Evolutionary conservation across 768 basidiomycete species (phyloP).

Genomic region (Candolleomyces efflorescens): DNA sequence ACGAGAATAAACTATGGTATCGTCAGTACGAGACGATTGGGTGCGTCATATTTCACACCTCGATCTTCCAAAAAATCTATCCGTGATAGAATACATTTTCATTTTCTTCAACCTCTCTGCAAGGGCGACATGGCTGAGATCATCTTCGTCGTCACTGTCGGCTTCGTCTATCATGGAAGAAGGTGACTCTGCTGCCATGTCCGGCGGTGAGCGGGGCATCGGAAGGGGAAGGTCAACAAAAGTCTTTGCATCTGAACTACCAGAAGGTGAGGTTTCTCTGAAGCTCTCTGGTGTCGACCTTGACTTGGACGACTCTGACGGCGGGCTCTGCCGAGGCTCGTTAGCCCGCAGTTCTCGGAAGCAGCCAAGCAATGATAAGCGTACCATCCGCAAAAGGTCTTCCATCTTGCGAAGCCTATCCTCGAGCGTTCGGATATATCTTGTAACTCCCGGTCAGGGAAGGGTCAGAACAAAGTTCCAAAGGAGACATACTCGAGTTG

Average conservation of each 20-base stretch:
- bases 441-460: background rate
- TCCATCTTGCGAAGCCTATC: slow-evolving; percentile 26
- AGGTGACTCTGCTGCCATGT: slow-evolving; percentile 8
- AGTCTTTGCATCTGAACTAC: slow-evolving; percentile 1
- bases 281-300: slow-evolving; percentile 6
- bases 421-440: slow-evolving; percentile 28
- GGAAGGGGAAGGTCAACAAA: slow-evolving; percentile 15
- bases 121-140: slow-evolving; percentile 26
- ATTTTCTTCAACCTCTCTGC: slow-evolving; percentile 27
- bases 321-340: slow-evolving; percentile 21
- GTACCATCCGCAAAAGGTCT: slow-evolving; percentile 21
- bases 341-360: background rate
- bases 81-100: slow-evolving; percentile 23
- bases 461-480: background rate
- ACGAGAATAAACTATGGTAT: slow-evolving; percentile 34
- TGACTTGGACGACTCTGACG: slow-evolving; percentile 5
- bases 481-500: slow-evolving; percentile 26
- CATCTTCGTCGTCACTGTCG: slow-evolving; percentile 23
- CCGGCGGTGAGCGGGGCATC: slow-evolving; percentile 10
- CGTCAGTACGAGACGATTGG: background rate
- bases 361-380: slow-evolving; percentile 1
- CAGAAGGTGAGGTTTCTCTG: background rate
- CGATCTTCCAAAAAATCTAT: slow-evolving; percentile 40
- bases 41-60: slow-evolving; percentile 17
- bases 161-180: slow-evolving; percentile 13